A percentile compares a stretch with the other conserved stretches of the same genome.
phyloP scores from a whole-genome alignment of 805 yeast species.

The Yueomyces sp. region DNA sequence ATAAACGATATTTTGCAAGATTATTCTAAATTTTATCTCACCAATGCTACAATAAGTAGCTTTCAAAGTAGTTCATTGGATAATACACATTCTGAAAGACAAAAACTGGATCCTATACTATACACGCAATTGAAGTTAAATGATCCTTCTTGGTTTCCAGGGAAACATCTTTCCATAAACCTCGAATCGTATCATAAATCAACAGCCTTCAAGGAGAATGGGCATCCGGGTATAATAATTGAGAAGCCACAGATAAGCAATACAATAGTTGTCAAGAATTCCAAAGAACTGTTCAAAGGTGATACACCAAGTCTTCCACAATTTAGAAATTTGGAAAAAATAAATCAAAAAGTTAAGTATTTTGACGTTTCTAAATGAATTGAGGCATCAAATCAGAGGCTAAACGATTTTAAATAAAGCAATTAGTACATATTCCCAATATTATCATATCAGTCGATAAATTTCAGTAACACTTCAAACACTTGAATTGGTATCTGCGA shows the following conservation, averaged over 20 bases:
- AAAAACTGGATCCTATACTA: conserved; percentile 15
- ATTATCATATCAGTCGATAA: too few relatives aligned
- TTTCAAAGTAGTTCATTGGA: conserved; percentile 11
- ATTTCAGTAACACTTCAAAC: too few relatives aligned
- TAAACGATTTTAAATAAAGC: too few relatives aligned
- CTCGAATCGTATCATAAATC: conserved; percentile 14
- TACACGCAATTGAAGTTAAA: conserved; percentile 18
- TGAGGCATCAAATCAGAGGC: too few relatives aligned
- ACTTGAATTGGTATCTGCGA: too few relatives aligned
- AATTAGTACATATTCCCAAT: too few relatives aligned
- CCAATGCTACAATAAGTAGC: conserved; percentile 18
- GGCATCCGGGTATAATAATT: conserved; percentile 26
- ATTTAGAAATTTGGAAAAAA: conserved; percentile 54
- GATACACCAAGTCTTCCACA: conserved; percentile 33
- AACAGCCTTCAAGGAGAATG: conserved; percentile 19
- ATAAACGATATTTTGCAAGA: conserved; percentile 31
- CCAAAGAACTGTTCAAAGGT: conserved; percentile 9
- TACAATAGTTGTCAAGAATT: conserved; percentile 13
- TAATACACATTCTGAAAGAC: conserved; percentile 1
- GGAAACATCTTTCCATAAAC: conserved; percentile 1
- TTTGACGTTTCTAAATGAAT: background rate
- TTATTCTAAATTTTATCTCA: conserved; percentile 25
- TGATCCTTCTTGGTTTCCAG: conserved; percentile 18
- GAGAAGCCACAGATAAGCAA: conserved; percentile 34
- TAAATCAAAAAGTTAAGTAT: conserved; percentile 30